These are phyloP conservation scores for Silene coronaria DNA, from an alignment of 179 eudicot genomes.

Conservation along the genomic window DNA sequence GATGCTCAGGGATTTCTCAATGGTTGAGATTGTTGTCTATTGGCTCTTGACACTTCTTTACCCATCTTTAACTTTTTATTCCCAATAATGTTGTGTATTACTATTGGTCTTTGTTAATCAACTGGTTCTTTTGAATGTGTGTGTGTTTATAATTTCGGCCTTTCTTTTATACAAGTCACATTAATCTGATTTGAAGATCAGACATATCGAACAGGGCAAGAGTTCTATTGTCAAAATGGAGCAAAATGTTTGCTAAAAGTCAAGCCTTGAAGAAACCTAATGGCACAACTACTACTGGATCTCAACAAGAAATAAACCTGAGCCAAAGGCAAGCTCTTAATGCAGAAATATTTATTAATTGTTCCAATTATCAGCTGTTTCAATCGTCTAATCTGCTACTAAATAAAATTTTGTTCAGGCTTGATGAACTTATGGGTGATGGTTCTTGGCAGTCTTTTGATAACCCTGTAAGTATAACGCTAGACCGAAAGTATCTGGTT, in stretches of 20 bases:
- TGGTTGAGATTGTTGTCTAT: background rate
- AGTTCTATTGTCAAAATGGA: conserved; percentile 69
- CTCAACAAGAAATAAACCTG: conserved; percentile 60
- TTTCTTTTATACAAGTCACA: conserved; percentile 34
- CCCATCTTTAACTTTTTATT: background rate
- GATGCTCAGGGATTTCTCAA: background rate
- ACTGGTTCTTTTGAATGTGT: background rate
- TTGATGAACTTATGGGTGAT: conserved; percentile 64
- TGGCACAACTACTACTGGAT: conserved; percentile 44
- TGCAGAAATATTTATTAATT: background rate
- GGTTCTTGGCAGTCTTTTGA: conserved; percentile 54
- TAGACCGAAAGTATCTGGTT: conserved; percentile 9
- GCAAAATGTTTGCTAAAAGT: conserved; percentile 72
- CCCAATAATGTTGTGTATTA: background rate
- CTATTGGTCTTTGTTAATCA: background rate
- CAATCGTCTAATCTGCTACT: background rate
- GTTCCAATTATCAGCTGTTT: background rate
- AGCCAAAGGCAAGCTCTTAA: conserved; percentile 61
- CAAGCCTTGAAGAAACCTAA: conserved; percentile 57
- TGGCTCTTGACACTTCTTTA: conserved; percentile 2
- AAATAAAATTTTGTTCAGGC: conserved; percentile 41
- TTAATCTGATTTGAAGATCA: conserved; percentile 82
- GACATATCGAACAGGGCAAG: conserved; percentile 93
- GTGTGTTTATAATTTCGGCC: background rate
- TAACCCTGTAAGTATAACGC: conserved; percentile 42